Conservation (phyloP, 1,284 basidiomycete genomes). For the Rhodotorula mucilaginosa region DNA sequence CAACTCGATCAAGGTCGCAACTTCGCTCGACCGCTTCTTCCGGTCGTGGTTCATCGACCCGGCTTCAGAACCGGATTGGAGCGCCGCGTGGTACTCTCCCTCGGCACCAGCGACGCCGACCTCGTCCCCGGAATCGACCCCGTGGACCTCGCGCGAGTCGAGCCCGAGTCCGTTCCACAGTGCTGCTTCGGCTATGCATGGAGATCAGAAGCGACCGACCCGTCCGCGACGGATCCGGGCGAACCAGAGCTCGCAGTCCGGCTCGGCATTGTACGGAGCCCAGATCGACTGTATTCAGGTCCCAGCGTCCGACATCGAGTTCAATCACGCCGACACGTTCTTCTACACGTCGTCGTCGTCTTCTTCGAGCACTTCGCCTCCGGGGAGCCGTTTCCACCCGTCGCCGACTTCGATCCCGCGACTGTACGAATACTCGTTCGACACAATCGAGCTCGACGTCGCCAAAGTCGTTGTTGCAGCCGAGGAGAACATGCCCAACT, state of each 20-base stretch:
- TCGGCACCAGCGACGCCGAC: slow-evolving; percentile 1
- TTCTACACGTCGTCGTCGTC: not conserved
- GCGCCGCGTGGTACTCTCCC: not conserved
- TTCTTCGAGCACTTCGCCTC: not conserved
- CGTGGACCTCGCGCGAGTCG: slow-evolving; percentile 1
- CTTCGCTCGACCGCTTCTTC: slow-evolving; percentile 26
- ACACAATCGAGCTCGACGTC: slow-evolving; percentile 18
- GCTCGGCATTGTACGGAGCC: slow-evolving; percentile 16
- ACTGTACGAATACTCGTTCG: slow-evolving; percentile 25
- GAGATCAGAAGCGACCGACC: not conserved
- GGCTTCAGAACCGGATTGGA: not conserved
- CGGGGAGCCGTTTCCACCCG: not conserved
- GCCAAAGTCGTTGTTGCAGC: slow-evolving; percentile 21
- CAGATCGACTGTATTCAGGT: slow-evolving; percentile 22
- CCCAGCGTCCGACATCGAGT: not conserved
- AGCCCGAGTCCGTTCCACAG: not conserved
- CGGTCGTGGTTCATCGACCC: slow-evolving; percentile 10
- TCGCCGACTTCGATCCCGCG: not conserved
- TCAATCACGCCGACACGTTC: slow-evolving; percentile 1
- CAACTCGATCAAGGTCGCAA: slow-evolving; percentile 8
- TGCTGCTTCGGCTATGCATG: not conserved
- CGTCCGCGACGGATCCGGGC: not conserved
- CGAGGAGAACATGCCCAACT: slow-evolving; percentile 16
- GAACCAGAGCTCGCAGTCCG: not conserved
- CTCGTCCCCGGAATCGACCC: not conserved